Percentiles rank a stretch among this genome's conserved stretches.
These are phyloP conservation scores for Diaporthe sp. DNA, from an alignment of 2,329 filamentous ascomycete genomes.

Conservation along the genomic window DNA sequence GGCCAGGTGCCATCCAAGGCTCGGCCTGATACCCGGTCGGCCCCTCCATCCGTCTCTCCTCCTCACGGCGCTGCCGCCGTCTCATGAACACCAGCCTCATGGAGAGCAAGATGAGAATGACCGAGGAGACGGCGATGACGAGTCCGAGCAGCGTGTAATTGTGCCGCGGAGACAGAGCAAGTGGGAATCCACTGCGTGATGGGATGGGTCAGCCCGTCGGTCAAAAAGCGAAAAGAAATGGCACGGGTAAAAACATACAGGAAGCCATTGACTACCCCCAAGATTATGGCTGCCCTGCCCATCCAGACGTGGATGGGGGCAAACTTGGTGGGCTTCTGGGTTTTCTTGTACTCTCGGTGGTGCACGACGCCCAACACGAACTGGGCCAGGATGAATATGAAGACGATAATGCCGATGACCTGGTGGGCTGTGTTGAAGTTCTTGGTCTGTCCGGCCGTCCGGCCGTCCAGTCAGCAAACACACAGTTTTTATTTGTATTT, in stretches of 20 bases:
- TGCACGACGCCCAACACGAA: conserved; percentile 66
- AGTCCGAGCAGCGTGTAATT: conserved; percentile 60
- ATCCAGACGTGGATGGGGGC: conserved; percentile 67
- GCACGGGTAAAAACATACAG: conserved; percentile 52
- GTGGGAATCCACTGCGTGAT: conserved; percentile 62
- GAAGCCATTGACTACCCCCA: conserved; percentile 67
- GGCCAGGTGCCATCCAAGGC: conserved; percentile 26
- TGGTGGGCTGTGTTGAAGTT: conserved; percentile 66
- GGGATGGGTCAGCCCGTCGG: conserved; percentile 18
- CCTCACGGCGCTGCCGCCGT: conserved; percentile 36
- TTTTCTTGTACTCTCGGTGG: conserved; percentile 63
- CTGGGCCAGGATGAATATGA: conserved; percentile 62
- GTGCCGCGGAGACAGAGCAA: conserved; percentile 61
- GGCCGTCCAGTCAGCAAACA: background rate
- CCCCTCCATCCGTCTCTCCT: conserved; percentile 1
- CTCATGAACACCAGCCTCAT: conserved; percentile 47
- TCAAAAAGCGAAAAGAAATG: background rate
- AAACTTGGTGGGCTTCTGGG: conserved; percentile 59
- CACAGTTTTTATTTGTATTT: too few relatives aligned
- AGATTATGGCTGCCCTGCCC: conserved; percentile 62
- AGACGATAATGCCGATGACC: conserved; percentile 66
- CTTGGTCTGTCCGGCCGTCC: conserved; percentile 53
- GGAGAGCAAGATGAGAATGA: conserved; percentile 49
- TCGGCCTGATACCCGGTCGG: conserved; percentile 29
- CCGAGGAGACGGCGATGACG: conserved; percentile 55